A percentile compares a stretch with the other conserved stretches of the same genome.
phyloP scores from a whole-genome alignment of 345 rosid genomes.

The Cardamine resedifolia region DNA sequence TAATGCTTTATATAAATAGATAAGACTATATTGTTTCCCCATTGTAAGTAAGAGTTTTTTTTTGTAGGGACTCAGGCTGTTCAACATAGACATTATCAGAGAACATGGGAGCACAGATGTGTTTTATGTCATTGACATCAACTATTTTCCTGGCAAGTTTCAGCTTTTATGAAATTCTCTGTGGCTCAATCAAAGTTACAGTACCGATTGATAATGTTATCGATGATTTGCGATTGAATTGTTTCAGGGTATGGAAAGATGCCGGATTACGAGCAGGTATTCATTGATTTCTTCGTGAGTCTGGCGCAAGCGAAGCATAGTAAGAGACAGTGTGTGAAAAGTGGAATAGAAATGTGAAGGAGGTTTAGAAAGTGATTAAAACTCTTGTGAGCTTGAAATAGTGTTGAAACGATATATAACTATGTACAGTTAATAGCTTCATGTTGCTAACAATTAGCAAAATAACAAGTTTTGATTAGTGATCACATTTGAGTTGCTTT shows the following conservation, averaged over 20 bases:
- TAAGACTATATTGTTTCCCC: neutral
- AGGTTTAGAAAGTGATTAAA: neutral
- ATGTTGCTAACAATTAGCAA: slow-evolving; percentile 1
- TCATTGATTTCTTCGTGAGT: slow-evolving; percentile 65
- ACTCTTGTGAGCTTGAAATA: neutral
- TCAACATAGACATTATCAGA: slow-evolving; percentile 88
- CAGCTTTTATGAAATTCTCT: neutral
- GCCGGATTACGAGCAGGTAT: slow-evolving; percentile 80
- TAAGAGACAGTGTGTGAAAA: slow-evolving; percentile 30
- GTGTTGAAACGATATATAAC: slow-evolving; percentile 24
- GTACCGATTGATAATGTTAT: neutral
- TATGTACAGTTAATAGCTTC: slow-evolving; percentile 30
- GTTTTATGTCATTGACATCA: slow-evolving; percentile 88
- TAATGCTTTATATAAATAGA: neutral
- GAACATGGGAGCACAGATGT: slow-evolving; percentile 69
- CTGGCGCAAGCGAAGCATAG: slow-evolving; percentile 43
- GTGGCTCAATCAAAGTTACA: neutral
- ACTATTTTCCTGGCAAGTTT: slow-evolving; percentile 87
- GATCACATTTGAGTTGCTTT: neutral
- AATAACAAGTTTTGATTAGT: slow-evolving; percentile 20
- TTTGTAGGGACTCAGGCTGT: slow-evolving; percentile 67
- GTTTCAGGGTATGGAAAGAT: slow-evolving; percentile 80
- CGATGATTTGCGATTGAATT: neutral
- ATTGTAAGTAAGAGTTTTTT: slow-evolving; percentile 19
- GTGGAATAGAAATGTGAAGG: slow-evolving; percentile 10